phyloP scores from a whole-genome alignment of 768 basidiomycete genomes.

The Tulasnella sp. region DNA sequence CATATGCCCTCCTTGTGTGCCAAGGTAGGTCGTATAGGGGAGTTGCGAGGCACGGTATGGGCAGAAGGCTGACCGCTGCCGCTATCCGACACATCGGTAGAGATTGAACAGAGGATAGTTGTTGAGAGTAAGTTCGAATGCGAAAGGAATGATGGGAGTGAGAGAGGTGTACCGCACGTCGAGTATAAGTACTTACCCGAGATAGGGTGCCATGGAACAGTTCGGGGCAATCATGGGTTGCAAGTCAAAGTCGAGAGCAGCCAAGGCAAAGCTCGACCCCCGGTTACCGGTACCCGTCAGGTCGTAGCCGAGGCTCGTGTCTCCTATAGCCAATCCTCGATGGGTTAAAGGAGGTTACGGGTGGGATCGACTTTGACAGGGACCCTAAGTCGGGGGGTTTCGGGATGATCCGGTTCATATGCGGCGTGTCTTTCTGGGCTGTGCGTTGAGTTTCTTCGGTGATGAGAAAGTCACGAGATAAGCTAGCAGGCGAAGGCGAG shows the following conservation, averaged over 20 bases:
- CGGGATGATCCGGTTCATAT: not conserved
- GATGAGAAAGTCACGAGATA: not conserved
- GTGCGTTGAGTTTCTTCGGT: not conserved
- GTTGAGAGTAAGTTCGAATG: not conserved
- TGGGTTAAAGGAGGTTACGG: not conserved
- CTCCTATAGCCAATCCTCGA: conserved; percentile 10
- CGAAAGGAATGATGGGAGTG: not conserved
- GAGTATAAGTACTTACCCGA: conserved; percentile 18
- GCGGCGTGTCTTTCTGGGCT: not conserved
- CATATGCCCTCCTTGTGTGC: not conserved
- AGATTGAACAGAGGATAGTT: not conserved
- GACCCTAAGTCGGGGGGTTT: conserved; percentile 10
- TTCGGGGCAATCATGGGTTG: not conserved
- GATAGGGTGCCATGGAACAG: not conserved
- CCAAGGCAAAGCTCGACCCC: not conserved
- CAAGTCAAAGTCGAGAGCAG: not conserved
- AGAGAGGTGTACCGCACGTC: not conserved
- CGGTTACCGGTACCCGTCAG: not conserved
- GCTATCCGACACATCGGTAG: not conserved
- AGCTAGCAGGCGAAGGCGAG: not conserved
- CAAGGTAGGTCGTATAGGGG: not conserved
- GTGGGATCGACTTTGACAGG: not conserved
- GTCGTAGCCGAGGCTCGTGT: not conserved
- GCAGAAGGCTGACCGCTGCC: not conserved
- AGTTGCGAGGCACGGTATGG: not conserved